Evolutionary conservation across 139 green algal genomes (phyloP).

Genomic region (Asterochloris erici): DNA sequence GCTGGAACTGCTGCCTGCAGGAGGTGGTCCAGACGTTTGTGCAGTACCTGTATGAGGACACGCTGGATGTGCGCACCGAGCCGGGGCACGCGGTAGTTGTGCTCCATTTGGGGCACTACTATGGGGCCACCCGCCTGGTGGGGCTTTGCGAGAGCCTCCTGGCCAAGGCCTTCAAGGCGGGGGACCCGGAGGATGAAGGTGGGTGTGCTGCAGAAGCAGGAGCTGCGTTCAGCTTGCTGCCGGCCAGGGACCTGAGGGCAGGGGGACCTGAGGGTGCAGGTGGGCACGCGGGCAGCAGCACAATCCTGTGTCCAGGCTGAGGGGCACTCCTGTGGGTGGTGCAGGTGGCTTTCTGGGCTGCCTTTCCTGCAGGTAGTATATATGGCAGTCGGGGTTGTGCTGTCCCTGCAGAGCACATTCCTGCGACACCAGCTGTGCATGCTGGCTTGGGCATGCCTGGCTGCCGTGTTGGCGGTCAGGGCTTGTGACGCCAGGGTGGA

Average conservation of each 20-base stretch:
- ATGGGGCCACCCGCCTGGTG: slow-evolving; percentile 38
- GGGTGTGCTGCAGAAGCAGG: not conserved
- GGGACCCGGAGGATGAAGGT: slow-evolving; percentile 27
- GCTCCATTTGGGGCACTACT: slow-evolving; percentile 53
- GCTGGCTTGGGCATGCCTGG: too few species aligned
- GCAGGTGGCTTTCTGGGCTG: too few species aligned
- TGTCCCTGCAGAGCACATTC: too few species aligned
- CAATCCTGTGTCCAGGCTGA: not conserved
- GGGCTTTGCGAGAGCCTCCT: slow-evolving; percentile 49
- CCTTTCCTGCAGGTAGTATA: too few species aligned
- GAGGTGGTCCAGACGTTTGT: slow-evolving; percentile 37
- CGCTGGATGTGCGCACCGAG: slow-evolving; percentile 12
- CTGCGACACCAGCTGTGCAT: too few species aligned
- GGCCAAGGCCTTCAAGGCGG: slow-evolving; percentile 31
- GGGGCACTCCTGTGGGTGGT: too few species aligned
- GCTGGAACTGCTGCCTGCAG: not conserved
- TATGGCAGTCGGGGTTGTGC: too few species aligned
- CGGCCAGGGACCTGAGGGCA: not conserved
- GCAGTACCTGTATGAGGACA: slow-evolving; percentile 54
- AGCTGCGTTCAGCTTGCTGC: not conserved
- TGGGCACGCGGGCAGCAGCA: not conserved
- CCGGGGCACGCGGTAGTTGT: slow-evolving; percentile 24
- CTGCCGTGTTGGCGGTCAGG: too few species aligned
- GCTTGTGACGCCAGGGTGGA: too few species aligned
- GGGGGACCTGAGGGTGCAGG: too few species aligned